These are phyloP conservation scores for Volvox reticuliferus DNA, from an alignment of 139 green algal genomes.

Conservation along the genomic window DNA sequence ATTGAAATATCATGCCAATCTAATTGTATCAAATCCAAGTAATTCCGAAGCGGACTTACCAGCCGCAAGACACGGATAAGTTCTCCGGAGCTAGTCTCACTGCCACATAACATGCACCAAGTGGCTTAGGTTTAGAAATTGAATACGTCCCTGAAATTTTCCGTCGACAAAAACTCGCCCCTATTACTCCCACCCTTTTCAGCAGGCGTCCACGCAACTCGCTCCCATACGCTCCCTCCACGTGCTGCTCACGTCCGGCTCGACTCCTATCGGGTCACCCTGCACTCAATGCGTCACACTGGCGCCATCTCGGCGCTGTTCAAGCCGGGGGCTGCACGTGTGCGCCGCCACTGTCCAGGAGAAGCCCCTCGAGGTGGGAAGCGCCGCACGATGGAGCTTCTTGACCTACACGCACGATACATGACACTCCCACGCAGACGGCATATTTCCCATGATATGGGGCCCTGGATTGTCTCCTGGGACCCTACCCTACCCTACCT, in stretches of 20 bases:
- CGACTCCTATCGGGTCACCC: not conserved
- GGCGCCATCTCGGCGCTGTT: not conserved
- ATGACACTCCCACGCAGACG: too few species aligned
- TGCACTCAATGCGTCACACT: not conserved
- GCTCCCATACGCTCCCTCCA: not conserved
- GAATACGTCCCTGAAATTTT: too few species aligned
- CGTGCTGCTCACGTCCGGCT: not conserved
- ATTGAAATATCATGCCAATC: not conserved
- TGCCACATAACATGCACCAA: too few species aligned
- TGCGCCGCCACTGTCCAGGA: constrained; percentile 14
- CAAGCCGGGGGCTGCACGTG: not conserved
- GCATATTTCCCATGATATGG: too few species aligned
- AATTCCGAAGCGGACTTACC: not conserved
- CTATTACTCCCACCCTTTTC: not conserved
- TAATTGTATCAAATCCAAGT: not conserved
- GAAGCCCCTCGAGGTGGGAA: constrained; percentile 3
- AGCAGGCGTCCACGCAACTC: not conserved
- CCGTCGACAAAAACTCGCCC: too few species aligned
- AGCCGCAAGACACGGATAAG: constrained; percentile 20
- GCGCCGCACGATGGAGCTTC: too few species aligned
- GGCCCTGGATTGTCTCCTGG: too few species aligned
- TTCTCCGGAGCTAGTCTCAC: too few species aligned
- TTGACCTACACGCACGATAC: too few species aligned
- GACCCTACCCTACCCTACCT: too few species aligned
- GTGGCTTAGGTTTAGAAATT: too few species aligned